Evolutionary conservation across 2,329 filamentous ascomycete genomes (phyloP), one percentile per base, ranked within the genome.

Genomic region (Pseudomassariella vexata): DNA sequence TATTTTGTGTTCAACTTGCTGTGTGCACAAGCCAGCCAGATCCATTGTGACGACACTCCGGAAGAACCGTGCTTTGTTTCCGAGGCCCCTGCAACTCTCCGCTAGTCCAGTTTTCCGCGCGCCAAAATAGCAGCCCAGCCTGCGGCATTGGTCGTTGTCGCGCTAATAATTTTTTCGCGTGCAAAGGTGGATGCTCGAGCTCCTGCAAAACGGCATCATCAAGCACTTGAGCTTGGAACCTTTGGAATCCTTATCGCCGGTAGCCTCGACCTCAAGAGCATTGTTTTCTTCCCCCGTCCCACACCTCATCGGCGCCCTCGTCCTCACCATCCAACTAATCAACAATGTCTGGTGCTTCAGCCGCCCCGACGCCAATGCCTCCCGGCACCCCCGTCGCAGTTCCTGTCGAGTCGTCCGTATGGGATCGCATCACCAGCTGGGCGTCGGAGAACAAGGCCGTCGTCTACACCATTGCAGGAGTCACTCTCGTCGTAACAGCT

Each of bases 401-500:
- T 32, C 63, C 66, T 24, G 58, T 76, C 47, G 63, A 73, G 44
- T 73, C 82, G 40, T 76, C 85, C 28, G 65, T 92, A 35, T 95
- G 88, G 88, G 86, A 95, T 60, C 82, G 89, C 52, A 69, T 95
- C 63, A 83, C 88, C 45, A 81, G 70, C 54, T 98, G 92, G 90
- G 88, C 85, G 10, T 85, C 88, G 3, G 90, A 96, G 59, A 89
- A 98, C 67, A 96, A 95, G 69, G 84, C 86, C 28, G 75, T 90
- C 34, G 89, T 94, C 42, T 98, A 95, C 64, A 95, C 92, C 46
- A 86, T 96, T 63, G 92, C 90, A 35, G 92, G 92, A 52, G 85
- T 95, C 38, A 90, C 90, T 33, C 76, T 95, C 28, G 87, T 95
- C 25, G 85, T 94, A 35, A 92, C 87, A 10, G 86, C 85, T 40